Evolutionary conservation across 1,139 yeast genomes (phyloP).

Genomic region (Yamadazyma taylorii): DNA sequence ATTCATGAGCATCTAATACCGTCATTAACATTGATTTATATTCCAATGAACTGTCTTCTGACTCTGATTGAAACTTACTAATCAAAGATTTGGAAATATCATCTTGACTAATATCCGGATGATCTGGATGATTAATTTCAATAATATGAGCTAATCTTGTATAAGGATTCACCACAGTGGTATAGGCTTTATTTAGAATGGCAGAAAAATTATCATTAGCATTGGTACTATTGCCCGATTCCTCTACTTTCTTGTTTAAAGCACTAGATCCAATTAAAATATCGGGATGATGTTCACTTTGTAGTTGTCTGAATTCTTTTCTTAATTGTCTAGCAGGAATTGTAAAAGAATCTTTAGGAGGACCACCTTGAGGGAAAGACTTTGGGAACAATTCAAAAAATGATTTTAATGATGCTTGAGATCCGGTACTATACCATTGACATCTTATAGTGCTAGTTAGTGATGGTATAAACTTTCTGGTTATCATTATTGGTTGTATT

Average conservation of each 20-base stretch:
- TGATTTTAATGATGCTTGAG: conserved; percentile 19
- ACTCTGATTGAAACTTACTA: conserved; percentile 29
- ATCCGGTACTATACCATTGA: neutral
- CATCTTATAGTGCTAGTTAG: neutral
- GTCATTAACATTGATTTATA: conserved; percentile 67
- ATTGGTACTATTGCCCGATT: conserved; percentile 15
- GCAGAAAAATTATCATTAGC: conserved; percentile 42
- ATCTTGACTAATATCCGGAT: conserved; percentile 42
- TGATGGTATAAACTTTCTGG: neutral
- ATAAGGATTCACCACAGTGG: conserved; percentile 68
- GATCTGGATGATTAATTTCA: conserved; percentile 36
- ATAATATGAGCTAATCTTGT: conserved; percentile 50
- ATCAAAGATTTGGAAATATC: conserved; percentile 39
- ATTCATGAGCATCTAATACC: conserved; percentile 80
- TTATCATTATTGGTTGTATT: neutral
- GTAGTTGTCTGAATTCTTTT: conserved; percentile 72
- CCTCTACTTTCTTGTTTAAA: conserved; percentile 16
- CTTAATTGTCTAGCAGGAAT: conserved; percentile 58
- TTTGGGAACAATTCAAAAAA: conserved; percentile 70
- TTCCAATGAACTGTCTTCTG: conserved; percentile 31
- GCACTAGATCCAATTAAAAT: conserved; percentile 35
- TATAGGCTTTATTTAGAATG: conserved; percentile 71
- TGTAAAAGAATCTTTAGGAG: conserved; percentile 61
- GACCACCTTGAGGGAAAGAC: conserved; percentile 68
- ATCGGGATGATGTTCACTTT: conserved; percentile 83